Percentiles rank a stretch among this genome's conserved stretches.
phyloP scores from a whole-genome alignment of 345 rosid species.

The Mangifera indica region DNA sequence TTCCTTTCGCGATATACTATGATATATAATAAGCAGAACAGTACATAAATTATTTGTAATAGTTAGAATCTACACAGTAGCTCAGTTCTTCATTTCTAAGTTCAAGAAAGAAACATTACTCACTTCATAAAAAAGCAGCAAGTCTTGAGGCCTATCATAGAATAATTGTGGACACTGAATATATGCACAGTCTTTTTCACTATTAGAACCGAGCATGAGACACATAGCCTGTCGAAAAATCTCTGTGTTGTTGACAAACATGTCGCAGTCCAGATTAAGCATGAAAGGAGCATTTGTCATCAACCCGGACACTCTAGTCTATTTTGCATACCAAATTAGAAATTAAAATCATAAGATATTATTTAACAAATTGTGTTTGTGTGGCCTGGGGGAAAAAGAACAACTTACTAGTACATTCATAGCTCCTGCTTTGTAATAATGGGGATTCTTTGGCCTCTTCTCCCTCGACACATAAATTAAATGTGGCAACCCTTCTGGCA shows the following conservation, averaged over 20 bases:
- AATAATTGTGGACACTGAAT: slow-evolving; percentile 54
- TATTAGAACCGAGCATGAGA: slow-evolving; percentile 28
- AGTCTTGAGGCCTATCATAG: slow-evolving; percentile 38
- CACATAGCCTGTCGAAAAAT: slow-evolving; percentile 54
- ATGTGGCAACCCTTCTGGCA: slow-evolving; percentile 44
- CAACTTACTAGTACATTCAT: slow-evolving; percentile 65
- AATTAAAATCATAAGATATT: background rate
- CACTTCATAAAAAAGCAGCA: slow-evolving; percentile 27
- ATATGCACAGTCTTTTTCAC: slow-evolving; percentile 34
- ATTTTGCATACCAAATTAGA: background rate
- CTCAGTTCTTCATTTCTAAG: background rate
- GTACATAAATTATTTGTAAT: background rate
- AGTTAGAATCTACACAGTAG: background rate
- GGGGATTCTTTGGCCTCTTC: slow-evolving; percentile 49
- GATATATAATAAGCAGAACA: background rate
- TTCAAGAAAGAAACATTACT: background rate
- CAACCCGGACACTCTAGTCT: slow-evolving; percentile 68
- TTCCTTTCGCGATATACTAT: slow-evolving; percentile 38
- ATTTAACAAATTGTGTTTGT: no score
- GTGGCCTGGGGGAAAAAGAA: no score
- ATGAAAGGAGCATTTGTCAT: slow-evolving; percentile 74
- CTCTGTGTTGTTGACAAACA: slow-evolving; percentile 55
- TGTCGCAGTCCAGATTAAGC: slow-evolving; percentile 80
- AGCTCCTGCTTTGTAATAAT: slow-evolving; percentile 75
- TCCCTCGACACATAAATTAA: slow-evolving; percentile 67